phyloP scores from a whole-genome alignment of 2,329 filamentous ascomycete species.

The Cladorrhinum sp. region DNA sequence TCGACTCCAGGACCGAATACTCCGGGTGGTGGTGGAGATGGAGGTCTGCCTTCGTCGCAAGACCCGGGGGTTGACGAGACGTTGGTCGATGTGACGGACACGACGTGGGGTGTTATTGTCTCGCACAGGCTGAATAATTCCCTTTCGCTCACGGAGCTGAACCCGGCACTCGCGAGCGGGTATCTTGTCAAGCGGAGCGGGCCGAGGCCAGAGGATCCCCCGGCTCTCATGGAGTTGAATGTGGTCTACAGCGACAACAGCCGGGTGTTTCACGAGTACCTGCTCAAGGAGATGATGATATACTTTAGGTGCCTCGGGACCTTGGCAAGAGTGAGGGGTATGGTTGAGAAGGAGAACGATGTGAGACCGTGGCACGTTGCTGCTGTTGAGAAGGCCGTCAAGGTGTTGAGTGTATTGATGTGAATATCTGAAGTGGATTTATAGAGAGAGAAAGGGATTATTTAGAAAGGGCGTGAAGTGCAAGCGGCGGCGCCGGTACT shows the following conservation, averaged over 20 bases:
- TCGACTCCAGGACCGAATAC: constrained; percentile 43
- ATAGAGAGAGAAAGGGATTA: too few species aligned
- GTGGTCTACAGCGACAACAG: constrained; percentile 54
- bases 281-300: constrained; percentile 67
- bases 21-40: constrained; percentile 18
- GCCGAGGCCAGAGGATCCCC: constrained; percentile 53
- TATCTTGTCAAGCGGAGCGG: constrained; percentile 65
- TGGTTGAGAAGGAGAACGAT: constrained; percentile 57
- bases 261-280: constrained; percentile 56
- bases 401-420: constrained; percentile 63
- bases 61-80: constrained; percentile 54
- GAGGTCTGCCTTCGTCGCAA: neutral
- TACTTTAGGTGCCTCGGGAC: constrained; percentile 68
- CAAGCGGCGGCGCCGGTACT: too few species aligned
- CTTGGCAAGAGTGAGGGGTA: constrained; percentile 63
- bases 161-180: constrained; percentile 59
- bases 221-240: constrained; percentile 61
- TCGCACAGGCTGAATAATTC: constrained; percentile 64
- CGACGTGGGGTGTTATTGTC: constrained; percentile 71
- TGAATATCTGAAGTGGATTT: constrained; percentile 38
- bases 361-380: constrained; percentile 77
- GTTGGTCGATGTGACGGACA: constrained; percentile 69
- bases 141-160: constrained; percentile 51
- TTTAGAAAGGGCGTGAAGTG: neutral
- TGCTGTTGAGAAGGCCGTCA: constrained; percentile 65